Percentiles rank a stretch among this genome's conserved stretches.
These are phyloP conservation scores for Saturnispora diversa DNA, from an alignment of 805 yeast genomes.

Conservation along the genomic window DNA sequence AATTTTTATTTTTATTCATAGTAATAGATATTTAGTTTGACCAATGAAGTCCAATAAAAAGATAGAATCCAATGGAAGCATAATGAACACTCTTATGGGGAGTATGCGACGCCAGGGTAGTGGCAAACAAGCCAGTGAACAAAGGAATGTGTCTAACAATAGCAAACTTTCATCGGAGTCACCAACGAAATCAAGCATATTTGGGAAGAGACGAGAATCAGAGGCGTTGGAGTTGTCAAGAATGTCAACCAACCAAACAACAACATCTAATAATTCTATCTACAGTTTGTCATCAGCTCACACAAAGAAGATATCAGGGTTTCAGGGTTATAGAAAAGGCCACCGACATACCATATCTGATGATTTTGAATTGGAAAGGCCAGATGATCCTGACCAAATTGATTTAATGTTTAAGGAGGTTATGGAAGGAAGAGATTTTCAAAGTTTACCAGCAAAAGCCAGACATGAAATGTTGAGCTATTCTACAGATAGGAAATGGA, in stretches of 20 bases:
- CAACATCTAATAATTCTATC: conserved; percentile 16
- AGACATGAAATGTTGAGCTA: conserved; percentile 69
- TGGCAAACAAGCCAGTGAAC: conserved; percentile 3
- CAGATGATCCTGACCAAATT: conserved; percentile 55
- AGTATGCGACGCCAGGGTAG: conserved; percentile 12
- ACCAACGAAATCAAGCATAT: conserved; percentile 7
- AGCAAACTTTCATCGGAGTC: conserved; percentile 1
- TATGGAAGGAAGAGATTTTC: conserved; percentile 78
- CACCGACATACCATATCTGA: conserved; percentile 32
- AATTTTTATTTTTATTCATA: too few relatives aligned
- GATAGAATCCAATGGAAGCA: conserved; percentile 9
- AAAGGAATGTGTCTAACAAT: neutral
- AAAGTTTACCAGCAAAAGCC: conserved; percentile 53
- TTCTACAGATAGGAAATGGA: conserved; percentile 78
- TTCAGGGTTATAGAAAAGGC: conserved; percentile 22
- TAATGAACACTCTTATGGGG: conserved; percentile 14
- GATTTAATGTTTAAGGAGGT: conserved; percentile 70
- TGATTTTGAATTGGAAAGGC: conserved; percentile 52
- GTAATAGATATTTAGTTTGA: conserved; percentile 3
- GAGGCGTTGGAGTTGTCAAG: conserved; percentile 22
- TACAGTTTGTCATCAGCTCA: conserved; percentile 25
- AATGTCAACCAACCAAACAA: conserved; percentile 22
- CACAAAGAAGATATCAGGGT: conserved; percentile 22
- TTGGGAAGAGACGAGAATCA: conserved; percentile 8
- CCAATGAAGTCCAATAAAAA: conserved; percentile 13